phyloP scores from a whole-genome alignment of 1,284 basidiomycete genomes.

The Cutaneotrichosporon mucoides region DNA sequence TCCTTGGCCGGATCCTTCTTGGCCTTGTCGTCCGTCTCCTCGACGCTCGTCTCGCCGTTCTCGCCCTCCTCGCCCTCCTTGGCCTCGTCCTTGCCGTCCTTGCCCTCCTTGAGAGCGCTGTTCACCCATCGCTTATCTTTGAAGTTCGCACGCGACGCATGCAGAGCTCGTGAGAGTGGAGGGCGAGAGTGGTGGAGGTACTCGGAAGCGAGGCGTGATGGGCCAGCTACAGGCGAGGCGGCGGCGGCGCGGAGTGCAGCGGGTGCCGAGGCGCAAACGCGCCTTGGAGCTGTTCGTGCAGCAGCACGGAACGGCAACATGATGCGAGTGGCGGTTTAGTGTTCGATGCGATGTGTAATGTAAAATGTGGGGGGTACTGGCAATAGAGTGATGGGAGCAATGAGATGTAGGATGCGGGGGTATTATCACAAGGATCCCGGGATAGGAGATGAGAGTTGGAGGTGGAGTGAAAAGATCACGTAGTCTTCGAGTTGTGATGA shows the following conservation, averaged over 20 bases:
- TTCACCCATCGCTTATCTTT: slow-evolving; percentile 47
- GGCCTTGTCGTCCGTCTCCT: slow-evolving; percentile 2
- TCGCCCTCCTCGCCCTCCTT: slow-evolving; percentile 17
- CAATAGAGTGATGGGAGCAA: not conserved
- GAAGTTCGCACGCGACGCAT: slow-evolving; percentile 21
- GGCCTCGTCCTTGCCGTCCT: slow-evolving; percentile 18
- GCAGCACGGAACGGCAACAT: slow-evolving; percentile 34
- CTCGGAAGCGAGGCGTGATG: slow-evolving; percentile 18
- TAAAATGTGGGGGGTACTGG: not conserved
- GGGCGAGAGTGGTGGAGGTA: slow-evolving; percentile 4
- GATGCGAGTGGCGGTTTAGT: not conserved
- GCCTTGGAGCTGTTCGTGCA: slow-evolving; percentile 13
- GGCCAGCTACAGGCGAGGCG: slow-evolving; percentile 16
- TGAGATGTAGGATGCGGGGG: not conserved
- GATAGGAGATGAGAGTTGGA: not conserved
- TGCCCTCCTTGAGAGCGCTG: slow-evolving; percentile 21
- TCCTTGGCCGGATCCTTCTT: slow-evolving; percentile 6
- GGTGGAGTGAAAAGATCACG: not conserved
- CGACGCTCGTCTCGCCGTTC: slow-evolving; percentile 6
- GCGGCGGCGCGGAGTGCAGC: not conserved
- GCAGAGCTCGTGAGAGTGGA: slow-evolving; percentile 15
- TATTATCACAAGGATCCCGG: not conserved
- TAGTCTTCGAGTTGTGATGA: too few species aligned
- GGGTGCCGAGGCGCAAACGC: slow-evolving; percentile 3
- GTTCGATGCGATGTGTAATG: not conserved